Conservation (phyloP, 1,139 yeast genomes). For the Geotrichum fermentans region DNA sequence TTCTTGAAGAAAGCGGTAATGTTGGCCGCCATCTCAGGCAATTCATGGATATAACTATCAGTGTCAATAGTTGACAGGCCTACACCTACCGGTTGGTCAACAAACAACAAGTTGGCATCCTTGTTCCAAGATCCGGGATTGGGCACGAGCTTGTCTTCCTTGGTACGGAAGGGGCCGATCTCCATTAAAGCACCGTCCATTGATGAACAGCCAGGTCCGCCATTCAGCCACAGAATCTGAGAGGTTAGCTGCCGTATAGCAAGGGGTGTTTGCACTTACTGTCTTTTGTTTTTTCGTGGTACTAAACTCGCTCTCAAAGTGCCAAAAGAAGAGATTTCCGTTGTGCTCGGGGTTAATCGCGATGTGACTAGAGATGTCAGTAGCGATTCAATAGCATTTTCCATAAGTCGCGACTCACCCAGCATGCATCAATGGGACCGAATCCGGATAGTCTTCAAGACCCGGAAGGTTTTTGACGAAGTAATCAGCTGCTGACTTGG, state of each 20-base stretch:
- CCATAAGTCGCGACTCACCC: constrained; percentile 32
- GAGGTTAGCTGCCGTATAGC: no score
- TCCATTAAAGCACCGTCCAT: constrained; percentile 97
- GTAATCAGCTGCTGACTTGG: background rate
- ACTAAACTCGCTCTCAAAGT: constrained; percentile 33
- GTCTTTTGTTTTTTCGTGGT: constrained; percentile 32
- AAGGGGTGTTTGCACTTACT: no score
- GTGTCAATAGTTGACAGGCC: constrained; percentile 67
- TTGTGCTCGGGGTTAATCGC: constrained; percentile 50
- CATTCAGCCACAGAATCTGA: constrained; percentile 76
- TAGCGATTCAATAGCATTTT: background rate
- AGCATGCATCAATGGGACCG: constrained; percentile 41
- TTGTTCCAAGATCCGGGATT: constrained; percentile 86
- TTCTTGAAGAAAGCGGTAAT: constrained; percentile 61
- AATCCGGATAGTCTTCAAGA: constrained; percentile 27
- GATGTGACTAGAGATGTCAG: constrained; percentile 41
- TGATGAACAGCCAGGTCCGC: constrained; percentile 86
- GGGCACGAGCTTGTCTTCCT: constrained; percentile 42
- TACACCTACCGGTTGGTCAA: constrained; percentile 94
- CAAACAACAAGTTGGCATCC: constrained; percentile 69
- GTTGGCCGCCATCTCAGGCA: constrained; percentile 52
- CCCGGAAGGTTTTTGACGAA: constrained; percentile 33
- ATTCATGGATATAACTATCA: constrained; percentile 51
- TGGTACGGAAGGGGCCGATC: constrained; percentile 77
- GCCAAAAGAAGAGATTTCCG: constrained; percentile 78